Evolutionary conservation across 805 yeast genomes (phyloP).

Genomic region (Jamesozyma jinghongensis): DNA sequence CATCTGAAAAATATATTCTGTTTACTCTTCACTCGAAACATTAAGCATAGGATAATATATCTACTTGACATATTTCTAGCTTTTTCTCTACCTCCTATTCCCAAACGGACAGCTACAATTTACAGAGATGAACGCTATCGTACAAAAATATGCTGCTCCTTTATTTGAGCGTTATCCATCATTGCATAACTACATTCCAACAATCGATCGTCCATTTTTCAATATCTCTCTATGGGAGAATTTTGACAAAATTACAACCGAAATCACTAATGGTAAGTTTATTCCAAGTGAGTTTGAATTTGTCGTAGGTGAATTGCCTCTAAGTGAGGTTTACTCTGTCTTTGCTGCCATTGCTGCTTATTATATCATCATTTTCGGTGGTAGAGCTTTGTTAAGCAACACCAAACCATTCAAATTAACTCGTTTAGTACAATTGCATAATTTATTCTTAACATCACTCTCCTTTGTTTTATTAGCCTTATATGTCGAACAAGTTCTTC

Average conservation of each 20-base stretch:
- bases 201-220: constrained; percentile 29
- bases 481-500: constrained; percentile 75
- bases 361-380: constrained; percentile 79
- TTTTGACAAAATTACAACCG: constrained; percentile 16
- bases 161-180: constrained; percentile 16
- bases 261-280: constrained; percentile 21
- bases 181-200: constrained; percentile 20
- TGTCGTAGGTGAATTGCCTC: constrained; percentile 51
- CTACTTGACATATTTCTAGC: too few species aligned
- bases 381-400: constrained; percentile 51
- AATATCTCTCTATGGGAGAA: constrained; percentile 27
- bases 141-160: constrained; percentile 13
- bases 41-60: too few species aligned
- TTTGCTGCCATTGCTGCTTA: constrained; percentile 50
- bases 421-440: constrained; percentile 74
- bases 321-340: constrained; percentile 57
- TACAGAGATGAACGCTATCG: constrained; percentile 4
- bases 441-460: constrained; percentile 58
- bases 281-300: constrained; percentile 48
- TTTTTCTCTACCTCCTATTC: neutral
- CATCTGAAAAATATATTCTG: too few species aligned
- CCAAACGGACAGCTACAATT: constrained; percentile 4
- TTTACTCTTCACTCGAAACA: too few species aligned
- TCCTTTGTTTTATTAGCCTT: constrained; percentile 61
- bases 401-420: constrained; percentile 65